Evolutionary conservation across 108 stramenopile species (phyloP).

Genomic region (Ochromonas danica): DNA sequence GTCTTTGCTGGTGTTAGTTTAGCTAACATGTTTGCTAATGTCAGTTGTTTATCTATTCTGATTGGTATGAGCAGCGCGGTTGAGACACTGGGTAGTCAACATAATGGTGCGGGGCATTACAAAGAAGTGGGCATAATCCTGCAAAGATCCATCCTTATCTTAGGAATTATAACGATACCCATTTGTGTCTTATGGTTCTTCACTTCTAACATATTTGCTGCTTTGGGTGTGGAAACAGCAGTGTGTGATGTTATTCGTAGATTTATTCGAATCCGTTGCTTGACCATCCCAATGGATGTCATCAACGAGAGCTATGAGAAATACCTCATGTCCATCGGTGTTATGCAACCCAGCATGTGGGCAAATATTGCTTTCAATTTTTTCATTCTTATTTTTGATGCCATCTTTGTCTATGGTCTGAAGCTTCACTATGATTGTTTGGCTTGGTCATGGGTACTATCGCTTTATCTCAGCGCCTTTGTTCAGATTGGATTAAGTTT

Average conservation of each 20-base stretch:
- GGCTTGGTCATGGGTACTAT: conserved; percentile 30
- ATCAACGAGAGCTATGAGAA: conserved; percentile 31
- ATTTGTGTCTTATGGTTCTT: conserved; percentile 19
- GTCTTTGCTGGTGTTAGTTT: conserved; percentile 33
- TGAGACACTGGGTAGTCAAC: conserved; percentile 31
- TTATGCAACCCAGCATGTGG: conserved; percentile 34
- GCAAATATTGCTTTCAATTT: conserved; percentile 25
- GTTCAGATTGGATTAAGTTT: conserved; percentile 18
- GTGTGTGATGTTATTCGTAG: conserved; percentile 20
- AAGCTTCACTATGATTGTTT: conserved; percentile 20
- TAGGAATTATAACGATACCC: conserved; percentile 5
- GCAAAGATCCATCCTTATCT: conserved; percentile 11
- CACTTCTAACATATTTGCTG: conserved; percentile 6
- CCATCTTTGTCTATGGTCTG: conserved; percentile 16
- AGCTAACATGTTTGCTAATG: conserved; percentile 31
- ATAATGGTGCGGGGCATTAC: conserved; percentile 29
- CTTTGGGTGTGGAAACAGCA: conserved; percentile 1
- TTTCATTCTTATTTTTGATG: conserved; percentile 16
- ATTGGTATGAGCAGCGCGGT: conserved; percentile 35
- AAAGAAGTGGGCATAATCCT: conserved; percentile 28
- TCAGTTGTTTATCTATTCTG: conserved; percentile 29
- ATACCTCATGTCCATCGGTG: conserved; percentile 33
- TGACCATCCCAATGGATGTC: conserved; percentile 29
- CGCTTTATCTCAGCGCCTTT: neutral
- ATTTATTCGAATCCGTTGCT: conserved; percentile 24